Base-by-base conservation (phyloP, 768 basidiomycete genomes). In the Thelephora aurantiotincta region DNA sequence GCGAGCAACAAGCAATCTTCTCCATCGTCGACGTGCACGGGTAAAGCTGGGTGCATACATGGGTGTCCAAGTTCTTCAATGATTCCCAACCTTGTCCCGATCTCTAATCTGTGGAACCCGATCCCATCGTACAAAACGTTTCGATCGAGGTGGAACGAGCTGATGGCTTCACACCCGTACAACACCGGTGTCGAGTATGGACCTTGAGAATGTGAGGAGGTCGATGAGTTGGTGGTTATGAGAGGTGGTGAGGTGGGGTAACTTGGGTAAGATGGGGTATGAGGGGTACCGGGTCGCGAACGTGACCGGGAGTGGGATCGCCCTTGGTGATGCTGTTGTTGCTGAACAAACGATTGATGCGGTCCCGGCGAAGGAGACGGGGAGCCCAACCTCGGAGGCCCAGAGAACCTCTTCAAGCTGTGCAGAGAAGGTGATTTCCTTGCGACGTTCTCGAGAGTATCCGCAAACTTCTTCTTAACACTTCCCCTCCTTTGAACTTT, bases 41-140 rank as follows among this genome's bases (percentile, higher is more conserved):
- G 87, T 36, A 90, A 64, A 54, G 82, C 75, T 3, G 72, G 70
- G 55, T 87, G 84, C 18, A 74, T 70, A 47, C 78, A 78, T 12
- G 87, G 87, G 57, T 88, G 86, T 1, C 87, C 87, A 0, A 76
- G 77, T 60, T 89, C 87, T 52, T 78, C 72, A 45, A 89, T 61
- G 6, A 90, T 76, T 35, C 79, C 75, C 44, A 77, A 79, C 33
- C 77, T 57, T 33, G 82, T 77, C 3, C 74, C 78, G 30, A 74
- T 69, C 30, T 63, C 60, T n/a, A 90, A 68, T 11, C 68, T 74
- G 60, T 88, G 86, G 70, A 90, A 89, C 12, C 84, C 84, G 57
- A 80, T 75, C 42, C 72, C 75, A 53, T 78, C 80, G 55, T 88
- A 89, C 18, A 75, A 68, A 9, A 80, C 78, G 7, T 73, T 70